phyloP scores from a whole-genome alignment of 2,329 filamentous ascomycete species.

The Aphanocladium album region DNA sequence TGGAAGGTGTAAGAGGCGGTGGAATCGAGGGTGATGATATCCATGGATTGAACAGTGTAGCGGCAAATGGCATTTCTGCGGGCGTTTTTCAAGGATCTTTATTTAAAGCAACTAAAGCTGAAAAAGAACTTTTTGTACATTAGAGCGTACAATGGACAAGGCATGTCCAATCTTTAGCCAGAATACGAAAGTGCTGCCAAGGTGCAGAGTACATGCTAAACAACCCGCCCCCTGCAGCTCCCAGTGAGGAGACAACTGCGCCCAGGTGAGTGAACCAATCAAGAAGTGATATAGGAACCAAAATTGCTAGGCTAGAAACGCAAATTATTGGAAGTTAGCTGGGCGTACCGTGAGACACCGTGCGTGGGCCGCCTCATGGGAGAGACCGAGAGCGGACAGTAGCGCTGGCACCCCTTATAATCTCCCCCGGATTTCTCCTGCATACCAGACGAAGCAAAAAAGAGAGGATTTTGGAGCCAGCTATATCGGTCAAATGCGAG shows the following conservation, averaged over 20 bases:
- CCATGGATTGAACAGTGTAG: background rate
- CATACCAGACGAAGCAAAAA: slow-evolving; percentile 6
- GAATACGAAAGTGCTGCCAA: background rate
- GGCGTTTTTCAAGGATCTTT: slow-evolving; percentile 3
- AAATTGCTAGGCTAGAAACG: background rate
- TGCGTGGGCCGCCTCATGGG: background rate
- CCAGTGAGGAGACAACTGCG: background rate
- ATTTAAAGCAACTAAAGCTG: background rate
- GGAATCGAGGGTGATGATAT: background rate
- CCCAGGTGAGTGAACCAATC: background rate
- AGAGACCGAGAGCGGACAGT: background rate
- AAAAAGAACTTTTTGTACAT: slow-evolving; percentile 3
- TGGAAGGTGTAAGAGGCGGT: background rate
- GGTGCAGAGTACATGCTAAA: background rate
- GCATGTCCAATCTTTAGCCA: background rate
- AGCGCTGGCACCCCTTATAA: slow-evolving; percentile 1
- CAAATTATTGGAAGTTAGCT: background rate
- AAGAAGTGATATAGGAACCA: background rate
- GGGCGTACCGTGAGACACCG: background rate
- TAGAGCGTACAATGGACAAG: background rate
- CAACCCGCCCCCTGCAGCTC: background rate
- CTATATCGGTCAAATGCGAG: background rate
- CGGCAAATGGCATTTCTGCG: background rate
- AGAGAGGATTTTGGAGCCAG: background rate
- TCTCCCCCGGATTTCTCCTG: slow-evolving; percentile 4